These are phyloP conservation scores for Hanseniaspora valbyensis DNA, from an alignment of 805 yeast species.

Conservation along the genomic window DNA sequence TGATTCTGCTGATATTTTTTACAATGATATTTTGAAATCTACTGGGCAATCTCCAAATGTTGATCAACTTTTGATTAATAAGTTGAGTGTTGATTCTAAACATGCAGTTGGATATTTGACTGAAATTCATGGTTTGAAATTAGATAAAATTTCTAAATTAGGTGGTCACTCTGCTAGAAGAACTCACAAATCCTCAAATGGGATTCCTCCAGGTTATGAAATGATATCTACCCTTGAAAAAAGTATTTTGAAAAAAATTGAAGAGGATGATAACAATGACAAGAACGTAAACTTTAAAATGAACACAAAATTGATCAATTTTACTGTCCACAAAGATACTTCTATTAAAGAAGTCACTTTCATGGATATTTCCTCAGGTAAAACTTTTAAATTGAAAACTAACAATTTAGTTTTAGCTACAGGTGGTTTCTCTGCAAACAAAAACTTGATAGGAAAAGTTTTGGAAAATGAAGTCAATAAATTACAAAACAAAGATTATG, in stretches of 20 bases:
- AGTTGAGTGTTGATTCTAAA: slow-evolving; percentile 49
- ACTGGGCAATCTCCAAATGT: slow-evolving; percentile 41
- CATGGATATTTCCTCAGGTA: slow-evolving; percentile 31
- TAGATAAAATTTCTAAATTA: slow-evolving; percentile 57
- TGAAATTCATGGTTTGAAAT: slow-evolving; percentile 46
- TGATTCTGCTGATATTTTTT: slow-evolving; percentile 51
- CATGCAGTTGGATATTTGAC: slow-evolving; percentile 68
- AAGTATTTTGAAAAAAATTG: slow-evolving; percentile 27
- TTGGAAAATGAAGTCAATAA: slow-evolving; percentile 32
- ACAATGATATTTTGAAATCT: slow-evolving; percentile 55
- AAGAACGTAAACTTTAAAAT: slow-evolving; percentile 30
- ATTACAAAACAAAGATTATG: background rate
- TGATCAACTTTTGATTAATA: slow-evolving; percentile 45
- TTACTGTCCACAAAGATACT: slow-evolving; percentile 22
- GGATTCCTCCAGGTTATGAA: slow-evolving; percentile 50
- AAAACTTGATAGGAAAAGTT: slow-evolving; percentile 31
- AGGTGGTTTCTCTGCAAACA: slow-evolving; percentile 44
- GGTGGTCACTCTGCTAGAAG: slow-evolving; percentile 77
- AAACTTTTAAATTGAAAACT: slow-evolving; percentile 32
- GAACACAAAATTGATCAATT: slow-evolving; percentile 32
- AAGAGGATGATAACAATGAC: slow-evolving; percentile 25
- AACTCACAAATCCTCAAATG: slow-evolving; percentile 64
- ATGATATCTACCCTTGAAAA: slow-evolving; percentile 39
- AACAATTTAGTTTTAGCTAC: slow-evolving; percentile 41
- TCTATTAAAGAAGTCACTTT: slow-evolving; percentile 14